phyloP scores from a whole-genome alignment of 2,329 filamentous ascomycete genomes.

The Beauveria caledonica region DNA sequence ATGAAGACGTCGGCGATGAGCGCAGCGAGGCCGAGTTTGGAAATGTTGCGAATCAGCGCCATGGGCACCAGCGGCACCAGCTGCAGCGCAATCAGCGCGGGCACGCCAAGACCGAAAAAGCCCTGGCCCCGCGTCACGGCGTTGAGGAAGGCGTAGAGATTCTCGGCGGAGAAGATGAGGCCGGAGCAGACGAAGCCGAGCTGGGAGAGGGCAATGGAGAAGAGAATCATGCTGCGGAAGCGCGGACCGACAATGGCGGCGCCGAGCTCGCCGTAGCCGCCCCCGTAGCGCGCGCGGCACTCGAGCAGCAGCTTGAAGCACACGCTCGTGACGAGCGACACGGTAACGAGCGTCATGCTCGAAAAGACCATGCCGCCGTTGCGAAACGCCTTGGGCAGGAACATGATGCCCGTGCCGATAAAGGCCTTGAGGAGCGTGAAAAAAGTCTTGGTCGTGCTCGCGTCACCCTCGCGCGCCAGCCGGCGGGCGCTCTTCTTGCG shows the following conservation, averaged over 20 bases:
- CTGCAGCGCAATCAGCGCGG: constrained; percentile 56
- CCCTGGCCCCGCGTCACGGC: constrained; percentile 46
- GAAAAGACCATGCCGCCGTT: constrained; percentile 74
- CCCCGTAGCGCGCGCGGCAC: constrained; percentile 55
- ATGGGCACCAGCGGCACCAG: constrained; percentile 57
- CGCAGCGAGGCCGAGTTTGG: constrained; percentile 61
- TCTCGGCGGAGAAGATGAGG: constrained; percentile 70
- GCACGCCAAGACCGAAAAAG: constrained; percentile 43
- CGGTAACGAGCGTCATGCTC: constrained; percentile 55
- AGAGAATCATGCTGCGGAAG: constrained; percentile 58
- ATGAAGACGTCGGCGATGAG: constrained; percentile 66
- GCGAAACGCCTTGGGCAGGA: constrained; percentile 69
- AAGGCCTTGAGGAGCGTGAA: constrained; percentile 74
- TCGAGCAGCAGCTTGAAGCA: constrained; percentile 66
- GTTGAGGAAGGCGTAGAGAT: constrained; percentile 57
- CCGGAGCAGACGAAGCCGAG: constrained; percentile 72
- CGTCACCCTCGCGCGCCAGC: constrained; percentile 45
- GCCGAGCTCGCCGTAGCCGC: constrained; percentile 68
- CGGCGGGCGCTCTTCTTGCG: constrained; percentile 43
- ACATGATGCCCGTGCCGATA: constrained; percentile 75
- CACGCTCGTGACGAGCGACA: constrained; percentile 58
- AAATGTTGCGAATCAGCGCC: constrained; percentile 64
- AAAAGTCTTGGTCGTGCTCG: constrained; percentile 63
- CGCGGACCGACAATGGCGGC: constrained; percentile 54
- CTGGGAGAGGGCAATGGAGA: constrained; percentile 65